phyloP scores from a whole-genome alignment of 2,329 filamentous ascomycete genomes.

The Aspergillus cejpii region DNA sequence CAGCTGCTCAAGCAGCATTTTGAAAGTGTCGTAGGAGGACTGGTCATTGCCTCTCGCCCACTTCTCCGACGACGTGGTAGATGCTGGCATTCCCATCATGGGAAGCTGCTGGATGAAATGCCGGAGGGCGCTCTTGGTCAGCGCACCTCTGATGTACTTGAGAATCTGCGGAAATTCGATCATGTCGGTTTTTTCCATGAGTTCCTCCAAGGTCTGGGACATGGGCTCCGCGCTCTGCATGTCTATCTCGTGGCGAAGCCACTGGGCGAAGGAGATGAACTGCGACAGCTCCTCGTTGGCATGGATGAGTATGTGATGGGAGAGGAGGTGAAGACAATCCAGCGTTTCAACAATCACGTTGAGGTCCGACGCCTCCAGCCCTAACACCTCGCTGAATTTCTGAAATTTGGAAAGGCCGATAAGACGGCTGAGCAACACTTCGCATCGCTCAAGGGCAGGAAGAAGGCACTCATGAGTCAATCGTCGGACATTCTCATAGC shows the following conservation, averaged over 20 bases:
- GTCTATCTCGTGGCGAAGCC: conserved; percentile 79
- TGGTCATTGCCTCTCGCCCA: conserved; percentile 37
- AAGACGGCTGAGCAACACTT: conserved; percentile 73
- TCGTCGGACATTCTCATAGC: conserved; percentile 68
- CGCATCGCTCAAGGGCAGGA: conserved; percentile 76
- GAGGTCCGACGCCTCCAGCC: conserved; percentile 58
- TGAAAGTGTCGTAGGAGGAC: conserved; percentile 43
- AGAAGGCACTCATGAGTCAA: conserved; percentile 82
- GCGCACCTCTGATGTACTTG: conserved; percentile 66
- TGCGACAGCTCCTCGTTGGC: conserved; percentile 70
- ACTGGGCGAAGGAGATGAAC: conserved; percentile 71
- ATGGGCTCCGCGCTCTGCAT: conserved; percentile 60
- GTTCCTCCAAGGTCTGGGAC: conserved; percentile 57
- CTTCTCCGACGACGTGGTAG: conserved; percentile 39
- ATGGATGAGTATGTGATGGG: conserved; percentile 64
- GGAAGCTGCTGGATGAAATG: conserved; percentile 47
- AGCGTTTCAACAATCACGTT: conserved; percentile 60
- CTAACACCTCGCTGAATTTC: conserved; percentile 58
- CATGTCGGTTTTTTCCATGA: conserved; percentile 67
- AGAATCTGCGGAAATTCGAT: conserved; percentile 68
- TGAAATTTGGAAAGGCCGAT: conserved; percentile 78
- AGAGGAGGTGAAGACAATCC: conserved; percentile 66
- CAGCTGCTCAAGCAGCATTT: conserved; percentile 46
- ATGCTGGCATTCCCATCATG: conserved; percentile 27
- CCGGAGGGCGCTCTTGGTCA: conserved; percentile 60